Base-by-base conservation (phyloP, 805 yeast species). In the Millerozyma miso region DNA sequence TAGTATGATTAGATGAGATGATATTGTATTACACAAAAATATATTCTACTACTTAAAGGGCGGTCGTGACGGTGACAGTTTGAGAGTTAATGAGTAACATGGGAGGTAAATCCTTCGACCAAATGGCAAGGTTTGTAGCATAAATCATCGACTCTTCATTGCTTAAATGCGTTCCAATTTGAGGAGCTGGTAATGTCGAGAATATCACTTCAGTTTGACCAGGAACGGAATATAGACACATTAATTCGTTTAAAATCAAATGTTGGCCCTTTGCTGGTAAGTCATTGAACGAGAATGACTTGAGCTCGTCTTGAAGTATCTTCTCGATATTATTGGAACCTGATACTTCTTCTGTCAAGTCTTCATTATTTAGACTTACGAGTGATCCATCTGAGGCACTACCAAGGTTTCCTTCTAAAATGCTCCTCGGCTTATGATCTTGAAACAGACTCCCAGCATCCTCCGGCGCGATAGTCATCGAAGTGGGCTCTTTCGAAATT, bases 21-120 rank as follows among this genome's bases (percentile, higher is more conserved):
- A 37, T 42, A 35, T 17, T 20, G 38, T 19, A 37, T 23, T 13
- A n/a, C 32, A 29, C 13, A 33, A 14, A 19, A 14, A 36, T 29
- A 32, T 37, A 37, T 18, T 35, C 4, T 23, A 31, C 8, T 14
- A 42, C 43, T 35, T 66, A 90, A 48, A 91, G 68, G 29, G 96
- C 93, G 4, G 97, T 90, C 0, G 99, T 91, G 2, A 91, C 99
- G 0, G 99, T 93, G 73, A 93, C 89, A 0, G 96, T 85, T 66
- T 88, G 95, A 0, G 97, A 88, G 56, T 93, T 91, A 42, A 93
- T 74, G 47, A 93, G 63, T 59, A 93, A 59, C 1, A 80, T 74
- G 0, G 98, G 97, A 0, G 97, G 97, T 33, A 93, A 65, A 3
- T 78, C 88, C 35, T 80, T 78, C 43, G 91, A 73, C 93, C 97